Evolutionary conservation across 352 stramenopile species (phyloP).

Genomic region (Phytophthora multivora): DNA sequence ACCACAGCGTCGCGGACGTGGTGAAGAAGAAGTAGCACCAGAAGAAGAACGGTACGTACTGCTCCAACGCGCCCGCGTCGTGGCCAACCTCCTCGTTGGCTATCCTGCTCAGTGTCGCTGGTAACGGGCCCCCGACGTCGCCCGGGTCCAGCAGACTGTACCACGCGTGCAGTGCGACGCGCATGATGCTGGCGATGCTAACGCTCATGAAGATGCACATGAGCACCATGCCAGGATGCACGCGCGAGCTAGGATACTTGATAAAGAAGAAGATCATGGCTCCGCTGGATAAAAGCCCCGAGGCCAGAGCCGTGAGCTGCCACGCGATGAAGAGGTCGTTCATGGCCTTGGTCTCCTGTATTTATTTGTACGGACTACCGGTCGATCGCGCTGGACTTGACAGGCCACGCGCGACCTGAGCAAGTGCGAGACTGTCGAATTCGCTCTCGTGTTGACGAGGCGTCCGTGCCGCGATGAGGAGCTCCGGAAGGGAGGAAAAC

Average conservation of each 20-base stretch:
- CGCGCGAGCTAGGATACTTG: constrained; percentile 60
- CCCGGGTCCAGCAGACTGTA: constrained; percentile 25
- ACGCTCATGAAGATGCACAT: constrained; percentile 80
- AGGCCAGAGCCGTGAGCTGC: constrained; percentile 74
- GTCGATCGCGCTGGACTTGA: constrained; percentile 23
- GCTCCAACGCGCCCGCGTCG: constrained; percentile 31
- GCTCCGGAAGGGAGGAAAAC: constrained; percentile 24
- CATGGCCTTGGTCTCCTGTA: constrained; percentile 29
- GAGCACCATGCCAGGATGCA: constrained; percentile 75
- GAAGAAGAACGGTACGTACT: constrained; percentile 80
- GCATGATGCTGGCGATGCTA: constrained; percentile 68
- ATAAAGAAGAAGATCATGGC: constrained; percentile 79
- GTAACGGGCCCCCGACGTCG: constrained; percentile 20
- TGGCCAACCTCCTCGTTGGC: constrained; percentile 60
- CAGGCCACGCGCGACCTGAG: constrained; percentile 21
- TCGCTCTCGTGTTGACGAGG: not conserved
- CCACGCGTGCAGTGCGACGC: constrained; percentile 68
- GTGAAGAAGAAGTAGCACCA: constrained; percentile 87
- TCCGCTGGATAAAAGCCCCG: constrained; percentile 49
- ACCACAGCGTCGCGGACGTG: constrained; percentile 81
- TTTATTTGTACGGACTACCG: constrained; percentile 12
- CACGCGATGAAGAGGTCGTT: constrained; percentile 71
- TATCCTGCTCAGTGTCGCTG: constrained; percentile 64
- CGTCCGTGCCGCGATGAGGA: constrained; percentile 20
- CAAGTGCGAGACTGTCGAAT: constrained; percentile 16